Evolutionary conservation across 2,329 filamentous ascomycete genomes (phyloP).

Genomic region (Ciborinia camelliae): DNA sequence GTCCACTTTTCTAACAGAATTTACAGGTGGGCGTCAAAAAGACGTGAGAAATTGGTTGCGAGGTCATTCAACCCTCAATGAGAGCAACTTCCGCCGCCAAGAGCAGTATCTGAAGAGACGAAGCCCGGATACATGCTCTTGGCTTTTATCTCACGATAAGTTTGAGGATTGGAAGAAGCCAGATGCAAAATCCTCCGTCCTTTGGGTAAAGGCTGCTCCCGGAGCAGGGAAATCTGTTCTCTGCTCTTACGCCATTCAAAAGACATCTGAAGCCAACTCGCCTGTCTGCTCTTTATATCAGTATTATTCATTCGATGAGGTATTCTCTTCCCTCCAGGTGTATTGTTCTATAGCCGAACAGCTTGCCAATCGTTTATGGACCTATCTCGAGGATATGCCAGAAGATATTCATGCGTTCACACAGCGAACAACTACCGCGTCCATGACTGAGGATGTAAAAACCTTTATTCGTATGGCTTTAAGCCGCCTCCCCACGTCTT

Average conservation of each 20-base stretch:
- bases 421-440: background rate
- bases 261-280: background rate
- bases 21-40: constrained; percentile 4
- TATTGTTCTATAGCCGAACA: constrained; percentile 11
- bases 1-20: background rate
- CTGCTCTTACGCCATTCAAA: background rate
- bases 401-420: constrained; percentile 14
- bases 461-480: background rate
- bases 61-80: background rate
- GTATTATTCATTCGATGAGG: constrained; percentile 10
- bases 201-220: constrained; percentile 9
- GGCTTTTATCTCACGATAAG: constrained; percentile 2
- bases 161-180: constrained; percentile 1
- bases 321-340: constrained; percentile 6
- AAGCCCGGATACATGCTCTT: constrained; percentile 8
- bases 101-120: background rate
- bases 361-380: constrained; percentile 7
- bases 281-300: background rate
- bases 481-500: background rate
- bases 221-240: constrained; percentile 9
- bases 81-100: constrained; percentile 5
- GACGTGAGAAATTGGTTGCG: constrained; percentile 14
- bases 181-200: background rate
- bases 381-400: constrained; percentile 5
- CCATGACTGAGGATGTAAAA: background rate